Conservation (phyloP, 768 basidiomycete species). For the Leccinum barrowsii region DNA sequence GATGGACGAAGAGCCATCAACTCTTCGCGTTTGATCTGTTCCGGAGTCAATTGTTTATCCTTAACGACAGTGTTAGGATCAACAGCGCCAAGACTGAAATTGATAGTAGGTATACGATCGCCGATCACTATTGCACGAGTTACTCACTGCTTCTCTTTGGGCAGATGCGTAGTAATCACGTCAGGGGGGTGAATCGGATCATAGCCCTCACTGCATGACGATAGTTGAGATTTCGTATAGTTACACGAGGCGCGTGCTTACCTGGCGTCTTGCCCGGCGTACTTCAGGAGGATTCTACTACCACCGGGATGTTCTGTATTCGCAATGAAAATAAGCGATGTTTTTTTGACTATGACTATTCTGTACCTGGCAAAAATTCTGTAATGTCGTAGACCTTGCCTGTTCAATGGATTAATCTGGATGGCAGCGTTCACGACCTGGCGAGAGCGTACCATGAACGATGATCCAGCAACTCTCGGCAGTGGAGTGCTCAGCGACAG, state of each 20-base stretch:
- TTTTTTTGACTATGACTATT: slow-evolving; percentile 23
- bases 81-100: slow-evolving; percentile 60
- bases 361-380: slow-evolving; percentile 70
- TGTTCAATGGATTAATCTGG: slow-evolving; percentile 63
- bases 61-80: slow-evolving; percentile 63
- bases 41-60: slow-evolving; percentile 58
- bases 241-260: slow-evolving; percentile 31
- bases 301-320: slow-evolving; percentile 67
- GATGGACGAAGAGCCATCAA: slow-evolving; percentile 61
- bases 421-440: slow-evolving; percentile 37
- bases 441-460: slow-evolving; percentile 54
- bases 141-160: slow-evolving; percentile 74
- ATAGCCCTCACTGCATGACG: slow-evolving; percentile 47
- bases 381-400: slow-evolving; percentile 75
- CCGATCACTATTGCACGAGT: neutral
- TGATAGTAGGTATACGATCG: neutral
- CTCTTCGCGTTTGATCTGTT: slow-evolving; percentile 64
- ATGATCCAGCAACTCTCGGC: slow-evolving; percentile 75
- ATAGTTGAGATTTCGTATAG: neutral
- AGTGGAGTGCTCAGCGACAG: slow-evolving; percentile 49
- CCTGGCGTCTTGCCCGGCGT: slow-evolving; percentile 86
- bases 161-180: slow-evolving; percentile 71
- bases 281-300: slow-evolving; percentile 76
- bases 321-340: neutral
- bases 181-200: slow-evolving; percentile 85